Evolutionary conservation across 2,329 filamentous ascomycete species (phyloP), one percentile per base, ranked within the genome.

Genomic region (Graphiopsis chlorocephala): DNA sequence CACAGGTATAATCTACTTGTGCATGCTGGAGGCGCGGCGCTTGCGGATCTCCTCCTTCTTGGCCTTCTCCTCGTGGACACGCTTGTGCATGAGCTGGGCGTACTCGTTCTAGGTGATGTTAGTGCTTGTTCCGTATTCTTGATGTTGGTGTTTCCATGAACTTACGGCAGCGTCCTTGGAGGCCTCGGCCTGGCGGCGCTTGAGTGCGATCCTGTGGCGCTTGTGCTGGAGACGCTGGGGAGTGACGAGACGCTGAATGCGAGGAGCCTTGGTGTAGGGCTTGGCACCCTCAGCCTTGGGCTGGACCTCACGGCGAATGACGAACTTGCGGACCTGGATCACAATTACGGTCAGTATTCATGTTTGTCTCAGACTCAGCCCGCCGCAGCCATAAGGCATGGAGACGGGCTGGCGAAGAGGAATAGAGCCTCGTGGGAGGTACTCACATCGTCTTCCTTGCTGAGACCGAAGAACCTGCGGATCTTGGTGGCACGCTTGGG

Each of bases 391-490:
- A 65, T 63, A 64, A 67, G 66, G 69, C 66, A 52, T 53, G 58
- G 55, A 61, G 33, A 61, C 60, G 66, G 61, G 71, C 70, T 75
- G 85, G 85, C 86, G 84, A 92, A 89, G 90, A 90, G 72, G 73
- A 73, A 70, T 71, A 71, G 69, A 71, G 68, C 66, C 68, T 71
- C 69, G 45, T 63, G 89, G 77, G 78, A 81, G 80, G 78, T 81
- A 93, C 91, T 88, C 91, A 98, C 94, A 91, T 99, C 95, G 88
- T 99, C 95, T 90, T 98, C 93, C 93, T 98, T 98, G 91, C 90
- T 94, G 88, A 99, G 91, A 86, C 92, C 90, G 87, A 98, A 99
- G 91, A 99, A 99, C 82, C 89, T 90, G 84, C 94, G 92, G 86
- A 99, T 98, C 93, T 98, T 99, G 86, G 93, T 97, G 80, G 95